Evolutionary conservation across 2,329 filamentous ascomycete genomes (phyloP).

Genomic region (Aspergillus sp.): DNA sequence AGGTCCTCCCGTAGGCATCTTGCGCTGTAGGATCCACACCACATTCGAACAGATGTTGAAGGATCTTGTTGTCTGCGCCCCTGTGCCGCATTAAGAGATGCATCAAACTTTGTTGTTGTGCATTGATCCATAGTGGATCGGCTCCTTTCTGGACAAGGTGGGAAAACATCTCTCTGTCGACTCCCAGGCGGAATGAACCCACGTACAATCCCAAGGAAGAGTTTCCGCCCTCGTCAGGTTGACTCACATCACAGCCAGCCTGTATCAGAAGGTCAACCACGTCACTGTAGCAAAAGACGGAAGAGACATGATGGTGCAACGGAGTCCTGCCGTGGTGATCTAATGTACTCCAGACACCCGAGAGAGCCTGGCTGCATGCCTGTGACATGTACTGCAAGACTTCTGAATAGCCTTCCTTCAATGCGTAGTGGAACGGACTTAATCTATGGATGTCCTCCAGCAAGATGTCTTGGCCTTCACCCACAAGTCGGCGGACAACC

Average conservation of each 20-base stretch:
- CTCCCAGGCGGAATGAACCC: conserved; percentile 9
- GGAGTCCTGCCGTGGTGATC: conserved; percentile 11
- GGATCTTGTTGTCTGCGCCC: conserved; percentile 7
- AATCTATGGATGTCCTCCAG: conserved; percentile 8
- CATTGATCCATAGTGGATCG: conserved; percentile 9
- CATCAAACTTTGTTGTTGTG: conserved; percentile 7
- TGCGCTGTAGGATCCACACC: conserved; percentile 12
- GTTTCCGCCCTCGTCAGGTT: conserved; percentile 11
- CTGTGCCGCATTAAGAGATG: conserved; percentile 16
- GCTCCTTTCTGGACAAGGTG: conserved; percentile 6
- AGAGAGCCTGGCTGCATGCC: conserved; percentile 4
- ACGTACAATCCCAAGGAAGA: conserved; percentile 13
- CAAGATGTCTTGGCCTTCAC: conserved; percentile 11
- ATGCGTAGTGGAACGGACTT: conserved; percentile 13
- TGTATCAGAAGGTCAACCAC: conserved; percentile 11
- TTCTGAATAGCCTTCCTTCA: too few species aligned
- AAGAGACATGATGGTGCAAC: conserved; percentile 14
- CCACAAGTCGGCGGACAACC: conserved; percentile 12
- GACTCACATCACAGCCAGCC: conserved; percentile 11
- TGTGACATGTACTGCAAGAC: conserved; percentile 9
- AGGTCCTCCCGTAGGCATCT: conserved; percentile 11
- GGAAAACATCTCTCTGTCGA: conserved; percentile 9
- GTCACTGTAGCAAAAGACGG: conserved; percentile 7
- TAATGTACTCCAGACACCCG: conserved; percentile 7
- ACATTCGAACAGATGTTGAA: conserved; percentile 9